phyloP scores from a whole-genome alignment of 2,329 filamentous ascomycete genomes.

The Hypoxylon sp. region DNA sequence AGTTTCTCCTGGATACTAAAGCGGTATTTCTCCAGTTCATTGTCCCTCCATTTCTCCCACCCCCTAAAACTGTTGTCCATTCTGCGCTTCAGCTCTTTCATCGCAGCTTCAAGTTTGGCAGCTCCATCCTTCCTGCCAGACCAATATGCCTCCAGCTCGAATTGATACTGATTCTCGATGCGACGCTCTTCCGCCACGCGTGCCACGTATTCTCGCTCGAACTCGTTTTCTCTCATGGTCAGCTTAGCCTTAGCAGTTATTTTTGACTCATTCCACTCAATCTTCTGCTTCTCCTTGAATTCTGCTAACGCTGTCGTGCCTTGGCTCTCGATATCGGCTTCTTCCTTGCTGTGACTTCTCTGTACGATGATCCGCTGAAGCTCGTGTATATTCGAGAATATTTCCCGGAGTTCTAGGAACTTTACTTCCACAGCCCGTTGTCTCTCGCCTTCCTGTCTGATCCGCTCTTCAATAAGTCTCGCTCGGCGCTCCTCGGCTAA shows the following conservation, averaged over 20 bases:
- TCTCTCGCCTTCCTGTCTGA: constrained; percentile 59
- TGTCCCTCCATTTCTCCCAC: constrained; percentile 60
- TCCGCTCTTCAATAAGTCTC: constrained; percentile 58
- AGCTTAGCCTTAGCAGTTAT: constrained; percentile 52
- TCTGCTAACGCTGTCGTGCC: constrained; percentile 49
- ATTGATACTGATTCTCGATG: constrained; percentile 62
- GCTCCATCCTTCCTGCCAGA: constrained; percentile 54
- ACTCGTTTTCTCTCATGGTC: constrained; percentile 53
- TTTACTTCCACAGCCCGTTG: constrained; percentile 57
- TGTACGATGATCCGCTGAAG: constrained; percentile 59
- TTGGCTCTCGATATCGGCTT: constrained; percentile 48
- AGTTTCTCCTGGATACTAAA: constrained; percentile 58
- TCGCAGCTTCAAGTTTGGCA: constrained; percentile 51
- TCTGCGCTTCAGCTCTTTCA: constrained; percentile 56
- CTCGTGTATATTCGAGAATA: constrained; percentile 60
- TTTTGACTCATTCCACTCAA: constrained; percentile 53
- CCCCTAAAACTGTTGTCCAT: constrained; percentile 60
- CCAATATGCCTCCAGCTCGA: constrained; percentile 59
- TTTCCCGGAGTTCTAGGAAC: constrained; percentile 57
- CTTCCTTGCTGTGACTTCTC: constrained; percentile 58
- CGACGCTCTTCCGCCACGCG: constrained; percentile 60
- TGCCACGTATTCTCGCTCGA: constrained; percentile 59
- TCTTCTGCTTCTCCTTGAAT: constrained; percentile 55
- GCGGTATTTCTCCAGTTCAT: constrained; percentile 58
- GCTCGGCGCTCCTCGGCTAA: constrained; percentile 57